Conservation (phyloP, 345 rosid genomes). For the Brassica juncea region DNA sequence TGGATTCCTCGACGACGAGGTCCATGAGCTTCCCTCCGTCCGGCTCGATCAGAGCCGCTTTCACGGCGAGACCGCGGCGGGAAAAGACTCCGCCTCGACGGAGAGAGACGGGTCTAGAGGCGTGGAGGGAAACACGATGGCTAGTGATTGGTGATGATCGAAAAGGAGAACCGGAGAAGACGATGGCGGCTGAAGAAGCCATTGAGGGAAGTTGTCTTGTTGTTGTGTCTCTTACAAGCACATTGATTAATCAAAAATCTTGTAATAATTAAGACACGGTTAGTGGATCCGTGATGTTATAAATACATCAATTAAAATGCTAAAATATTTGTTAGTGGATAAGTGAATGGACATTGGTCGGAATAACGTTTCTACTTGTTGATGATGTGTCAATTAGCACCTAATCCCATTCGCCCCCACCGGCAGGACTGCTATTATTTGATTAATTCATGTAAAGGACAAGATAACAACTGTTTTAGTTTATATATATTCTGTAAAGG, state of each 20-base stretch:
- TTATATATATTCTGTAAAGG: constrained; percentile 4
- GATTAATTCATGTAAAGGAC: constrained; percentile 17
- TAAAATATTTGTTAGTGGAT: constrained; percentile 26
- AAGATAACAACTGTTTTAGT: constrained; percentile 5
- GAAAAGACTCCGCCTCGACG: neutral
- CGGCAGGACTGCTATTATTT: neutral
- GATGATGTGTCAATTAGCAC: constrained; percentile 35
- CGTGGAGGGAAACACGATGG: neutral
- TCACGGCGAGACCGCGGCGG: neutral
- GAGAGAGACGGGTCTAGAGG: neutral
- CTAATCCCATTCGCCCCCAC: constrained; percentile 27
- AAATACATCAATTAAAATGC: neutral
- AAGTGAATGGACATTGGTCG: constrained; percentile 27
- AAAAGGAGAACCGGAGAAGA: neutral
- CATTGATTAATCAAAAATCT: constrained; percentile 16
- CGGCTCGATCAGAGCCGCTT: neutral
- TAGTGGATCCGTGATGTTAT: constrained; percentile 11
- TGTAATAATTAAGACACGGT: constrained; percentile 36
- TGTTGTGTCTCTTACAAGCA: neutral
- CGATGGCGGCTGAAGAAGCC: neutral
- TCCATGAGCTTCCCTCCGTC: neutral
- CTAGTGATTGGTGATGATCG: neutral
- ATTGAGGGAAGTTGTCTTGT: neutral
- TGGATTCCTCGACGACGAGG: neutral
- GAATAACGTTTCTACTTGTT: constrained; percentile 8